Percentiles rank a stretch among this genome's conserved stretches.
These are phyloP conservation scores for Fraxinus anomala DNA, from an alignment of 257 asterid species.

Conservation along the genomic window DNA sequence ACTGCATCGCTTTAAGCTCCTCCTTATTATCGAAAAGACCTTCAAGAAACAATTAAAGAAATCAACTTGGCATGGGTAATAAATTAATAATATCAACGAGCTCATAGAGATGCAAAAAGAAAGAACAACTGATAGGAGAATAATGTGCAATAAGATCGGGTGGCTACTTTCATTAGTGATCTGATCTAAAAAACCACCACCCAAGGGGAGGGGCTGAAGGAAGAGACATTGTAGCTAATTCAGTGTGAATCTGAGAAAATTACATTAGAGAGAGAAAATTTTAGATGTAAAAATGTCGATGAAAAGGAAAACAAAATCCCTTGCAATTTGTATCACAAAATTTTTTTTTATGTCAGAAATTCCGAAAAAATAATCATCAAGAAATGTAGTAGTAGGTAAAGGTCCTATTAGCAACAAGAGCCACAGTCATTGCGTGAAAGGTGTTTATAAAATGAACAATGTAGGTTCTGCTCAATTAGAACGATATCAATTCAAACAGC, in stretches of 20 bases:
- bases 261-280: neutral
- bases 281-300: neutral
- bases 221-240: neutral
- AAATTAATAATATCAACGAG: neutral
- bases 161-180: neutral
- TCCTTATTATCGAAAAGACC: constrained; percentile 83
- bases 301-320: neutral
- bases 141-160: neutral
- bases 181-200: neutral
- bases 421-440: too few species aligned
- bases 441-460: too few species aligned
- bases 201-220: neutral
- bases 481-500: too few species aligned
- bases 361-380: neutral
- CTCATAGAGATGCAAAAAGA: constrained; percentile 19
- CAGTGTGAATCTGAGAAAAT: neutral
- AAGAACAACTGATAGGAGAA: neutral
- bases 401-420: too few species aligned
- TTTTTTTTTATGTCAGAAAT: neutral
- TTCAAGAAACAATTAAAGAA: constrained; percentile 39
- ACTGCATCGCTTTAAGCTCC: constrained; percentile 95
- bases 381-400: neutral
- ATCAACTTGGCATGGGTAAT: constrained; percentile 20
- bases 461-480: too few species aligned
- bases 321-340: neutral